phyloP scores from a whole-genome alignment of 2,329 filamentous ascomycete species.

The Neoascochyta sp. region DNA sequence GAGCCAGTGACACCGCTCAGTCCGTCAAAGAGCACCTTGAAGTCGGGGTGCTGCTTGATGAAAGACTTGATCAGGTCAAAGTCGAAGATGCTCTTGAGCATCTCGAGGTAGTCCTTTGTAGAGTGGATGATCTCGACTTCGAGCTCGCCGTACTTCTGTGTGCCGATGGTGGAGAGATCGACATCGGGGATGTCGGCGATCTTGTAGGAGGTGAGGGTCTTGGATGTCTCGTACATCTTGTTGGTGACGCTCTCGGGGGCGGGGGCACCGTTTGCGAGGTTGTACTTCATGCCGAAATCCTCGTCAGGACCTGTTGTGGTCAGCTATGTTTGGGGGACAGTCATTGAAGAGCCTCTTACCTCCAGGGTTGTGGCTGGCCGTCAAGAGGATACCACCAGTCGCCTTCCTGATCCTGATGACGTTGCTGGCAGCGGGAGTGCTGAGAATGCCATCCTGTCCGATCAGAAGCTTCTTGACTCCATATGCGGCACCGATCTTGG shows the following conservation, averaged over 20 bases:
- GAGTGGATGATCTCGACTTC: slow-evolving; percentile 97
- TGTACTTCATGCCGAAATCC: slow-evolving; percentile 99
- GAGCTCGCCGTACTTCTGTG: slow-evolving; percentile 75
- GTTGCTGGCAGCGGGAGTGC: slow-evolving; percentile 93
- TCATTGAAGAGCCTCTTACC: slow-evolving; percentile 55
- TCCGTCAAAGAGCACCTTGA: slow-evolving; percentile 95
- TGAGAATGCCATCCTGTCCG: slow-evolving; percentile 93
- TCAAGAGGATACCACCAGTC: slow-evolving; percentile 93
- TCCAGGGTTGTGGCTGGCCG: slow-evolving; percentile 96
- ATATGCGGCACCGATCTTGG: slow-evolving; percentile 94
- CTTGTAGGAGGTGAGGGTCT: slow-evolving; percentile 88
- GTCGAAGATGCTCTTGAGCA: slow-evolving; percentile 99
- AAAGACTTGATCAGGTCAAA: slow-evolving; percentile 95
- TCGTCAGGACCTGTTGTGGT: slow-evolving; percentile 68
- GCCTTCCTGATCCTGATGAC: slow-evolving; percentile 92
- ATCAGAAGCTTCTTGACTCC: slow-evolving; percentile 98
- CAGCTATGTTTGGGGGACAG: too few relatives aligned
- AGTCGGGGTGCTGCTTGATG: slow-evolving; percentile 79
- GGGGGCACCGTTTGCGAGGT: slow-evolving; percentile 91
- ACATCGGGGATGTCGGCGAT: slow-evolving; percentile 81
- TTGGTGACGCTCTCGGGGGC: slow-evolving; percentile 96
- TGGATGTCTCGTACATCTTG: slow-evolving; percentile 93
- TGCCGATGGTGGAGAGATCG: slow-evolving; percentile 78
- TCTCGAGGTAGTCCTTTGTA: slow-evolving; percentile 82
- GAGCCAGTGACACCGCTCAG: slow-evolving; percentile 92